phyloP scores from a whole-genome alignment of 2,329 filamentous ascomycete species.

The Colletotrichum tabaci region DNA sequence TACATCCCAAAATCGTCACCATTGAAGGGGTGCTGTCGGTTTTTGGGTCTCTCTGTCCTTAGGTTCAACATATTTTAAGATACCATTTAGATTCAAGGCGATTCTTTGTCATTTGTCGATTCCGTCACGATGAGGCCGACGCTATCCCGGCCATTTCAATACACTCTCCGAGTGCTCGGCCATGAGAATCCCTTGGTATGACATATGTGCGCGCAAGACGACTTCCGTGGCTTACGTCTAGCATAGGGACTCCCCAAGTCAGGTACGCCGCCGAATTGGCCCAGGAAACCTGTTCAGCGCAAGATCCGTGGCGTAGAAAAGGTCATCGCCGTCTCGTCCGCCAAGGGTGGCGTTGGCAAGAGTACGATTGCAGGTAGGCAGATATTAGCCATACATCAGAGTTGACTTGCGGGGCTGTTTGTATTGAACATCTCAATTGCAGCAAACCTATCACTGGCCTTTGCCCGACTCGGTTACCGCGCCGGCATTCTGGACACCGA shows the following conservation, averaged over 20 bases:
- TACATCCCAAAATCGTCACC: conserved; percentile 5
- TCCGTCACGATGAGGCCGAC: conserved; percentile 56
- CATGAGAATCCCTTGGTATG: conserved; percentile 93
- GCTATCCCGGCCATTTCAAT: conserved; percentile 54
- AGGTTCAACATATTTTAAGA: not conserved
- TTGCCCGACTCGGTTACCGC: conserved; percentile 85
- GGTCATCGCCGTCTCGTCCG: conserved; percentile 96
- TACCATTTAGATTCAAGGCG: not conserved
- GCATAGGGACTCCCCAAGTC: conserved; percentile 85
- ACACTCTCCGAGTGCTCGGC: conserved; percentile 51
- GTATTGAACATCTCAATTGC: not conserved
- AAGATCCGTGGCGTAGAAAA: conserved; percentile 89
- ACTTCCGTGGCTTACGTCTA: conserved; percentile 3
- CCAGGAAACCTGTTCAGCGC: conserved; percentile 84
- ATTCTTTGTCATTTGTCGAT: not conserved
- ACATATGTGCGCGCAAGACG: conserved; percentile 6
- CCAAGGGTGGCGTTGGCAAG: conserved; percentile 98
- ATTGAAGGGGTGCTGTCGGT: not conserved
- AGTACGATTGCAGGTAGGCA: conserved; percentile 86
- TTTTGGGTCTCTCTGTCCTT: not conserved
- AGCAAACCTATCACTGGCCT: conserved; percentile 87
- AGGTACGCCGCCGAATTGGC: conserved; percentile 69
- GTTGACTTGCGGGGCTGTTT: conserved; percentile 42
- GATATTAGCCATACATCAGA: conserved; percentile 2
- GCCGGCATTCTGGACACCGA: conserved; percentile 94